Conservation (phyloP, 768 basidiomycete genomes). For the Leccinum aurantiacum region DNA sequence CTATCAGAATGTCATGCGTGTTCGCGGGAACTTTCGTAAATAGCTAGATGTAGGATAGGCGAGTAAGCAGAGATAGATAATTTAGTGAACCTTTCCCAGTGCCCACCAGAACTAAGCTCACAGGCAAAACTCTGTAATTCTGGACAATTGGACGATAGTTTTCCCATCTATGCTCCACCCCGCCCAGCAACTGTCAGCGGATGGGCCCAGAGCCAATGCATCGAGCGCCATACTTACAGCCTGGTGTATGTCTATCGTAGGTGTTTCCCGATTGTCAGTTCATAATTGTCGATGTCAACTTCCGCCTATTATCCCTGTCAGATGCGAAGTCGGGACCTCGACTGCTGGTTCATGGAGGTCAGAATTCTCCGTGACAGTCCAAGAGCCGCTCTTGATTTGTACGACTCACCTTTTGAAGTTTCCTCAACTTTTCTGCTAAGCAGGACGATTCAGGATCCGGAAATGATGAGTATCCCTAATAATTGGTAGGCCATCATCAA, state of each 20-base stretch:
- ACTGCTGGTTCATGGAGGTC: background rate
- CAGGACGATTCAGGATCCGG: background rate
- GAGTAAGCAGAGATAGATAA: constrained; percentile 16
- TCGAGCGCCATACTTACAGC: background rate
- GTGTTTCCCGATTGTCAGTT: background rate
- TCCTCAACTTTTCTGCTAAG: background rate
- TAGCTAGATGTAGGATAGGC: constrained; percentile 13
- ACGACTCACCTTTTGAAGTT: background rate
- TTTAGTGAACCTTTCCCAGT: constrained; percentile 23
- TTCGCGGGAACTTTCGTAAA: constrained; percentile 18
- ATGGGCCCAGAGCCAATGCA: background rate
- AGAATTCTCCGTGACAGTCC: background rate
- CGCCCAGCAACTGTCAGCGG: background rate
- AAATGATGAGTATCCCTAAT: background rate
- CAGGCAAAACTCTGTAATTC: constrained; percentile 14
- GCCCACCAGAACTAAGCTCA: background rate
- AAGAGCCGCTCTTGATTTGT: background rate
- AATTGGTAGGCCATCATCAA: background rate
- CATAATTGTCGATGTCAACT: background rate
- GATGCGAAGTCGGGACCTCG: background rate
- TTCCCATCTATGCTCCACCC: constrained; percentile 11
- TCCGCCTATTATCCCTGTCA: background rate
- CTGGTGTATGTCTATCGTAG: background rate
- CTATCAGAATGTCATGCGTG: constrained; percentile 15
- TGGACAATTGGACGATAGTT: constrained; percentile 21